Evolutionary conservation across 2,329 filamentous ascomycete species (phyloP).

Genomic region (Cladosporium colombiae): DNA sequence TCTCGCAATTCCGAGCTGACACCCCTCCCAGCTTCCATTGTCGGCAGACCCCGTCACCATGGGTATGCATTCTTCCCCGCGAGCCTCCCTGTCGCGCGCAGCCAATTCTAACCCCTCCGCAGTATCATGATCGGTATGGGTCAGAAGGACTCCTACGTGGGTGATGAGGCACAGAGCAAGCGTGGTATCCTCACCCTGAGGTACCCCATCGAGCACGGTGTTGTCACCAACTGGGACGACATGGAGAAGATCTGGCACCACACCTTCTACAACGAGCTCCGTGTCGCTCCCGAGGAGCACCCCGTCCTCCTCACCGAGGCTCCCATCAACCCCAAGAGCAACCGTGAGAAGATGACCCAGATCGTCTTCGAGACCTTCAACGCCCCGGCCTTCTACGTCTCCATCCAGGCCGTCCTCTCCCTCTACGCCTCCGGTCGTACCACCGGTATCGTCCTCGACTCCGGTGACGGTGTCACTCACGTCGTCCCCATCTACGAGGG

Average conservation of each 20-base stretch:
- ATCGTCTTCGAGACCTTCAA: constrained; percentile 99
- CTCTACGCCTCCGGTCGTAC: constrained; percentile 99
- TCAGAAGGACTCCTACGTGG: constrained; percentile 99
- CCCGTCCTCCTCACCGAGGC: constrained; percentile 98
- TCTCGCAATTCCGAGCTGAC: constrained; percentile 2
- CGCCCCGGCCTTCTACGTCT: constrained; percentile 99
- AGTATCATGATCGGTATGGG: constrained; percentile 99
- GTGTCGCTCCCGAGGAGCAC: constrained; percentile 99
- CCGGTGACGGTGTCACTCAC: constrained; percentile 99
- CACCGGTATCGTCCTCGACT: constrained; percentile 99
- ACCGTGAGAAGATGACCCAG: constrained; percentile 99
- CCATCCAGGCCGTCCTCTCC: constrained; percentile 98
- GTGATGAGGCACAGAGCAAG: constrained; percentile 99
- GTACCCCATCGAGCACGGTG: constrained; percentile 99
- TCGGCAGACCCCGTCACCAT: constrained; percentile 99
- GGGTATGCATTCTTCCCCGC: constrained; percentile 64
- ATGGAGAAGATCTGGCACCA: constrained; percentile 99
- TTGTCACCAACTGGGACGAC: constrained; percentile 99
- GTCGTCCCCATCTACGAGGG: constrained; percentile 99
- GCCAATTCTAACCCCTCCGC: constrained; percentile 43
- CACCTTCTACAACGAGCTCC: constrained; percentile 99
- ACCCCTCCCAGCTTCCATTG: constrained; percentile 79
- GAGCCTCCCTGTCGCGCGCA: constrained; percentile 20
- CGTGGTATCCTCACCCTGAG: constrained; percentile 99
- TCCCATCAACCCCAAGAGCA: constrained; percentile 99